phyloP scores from a whole-genome alignment of 306 rosid species.

The Cucurbita maxima region DNA sequence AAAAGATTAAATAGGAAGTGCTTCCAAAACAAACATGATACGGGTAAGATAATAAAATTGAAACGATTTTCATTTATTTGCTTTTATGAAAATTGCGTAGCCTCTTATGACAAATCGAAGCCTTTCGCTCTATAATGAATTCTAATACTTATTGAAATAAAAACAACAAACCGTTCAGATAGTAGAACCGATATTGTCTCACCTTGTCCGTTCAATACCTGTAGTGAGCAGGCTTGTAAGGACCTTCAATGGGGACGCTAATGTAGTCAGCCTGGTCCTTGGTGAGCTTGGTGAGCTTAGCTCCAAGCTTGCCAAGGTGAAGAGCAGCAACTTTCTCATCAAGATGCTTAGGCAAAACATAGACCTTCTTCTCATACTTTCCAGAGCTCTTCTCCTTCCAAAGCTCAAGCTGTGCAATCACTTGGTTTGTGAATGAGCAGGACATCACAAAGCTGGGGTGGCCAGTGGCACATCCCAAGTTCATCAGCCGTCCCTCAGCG shows the following conservation, averaged over 20 bases:
- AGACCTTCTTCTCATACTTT: constrained; percentile 83
- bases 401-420: constrained; percentile 88
- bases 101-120: too few species aligned
- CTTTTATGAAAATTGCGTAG: too few species aligned
- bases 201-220: constrained; percentile 45
- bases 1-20: too few species aligned
- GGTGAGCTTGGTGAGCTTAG: constrained; percentile 66
- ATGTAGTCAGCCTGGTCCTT: constrained; percentile 89
- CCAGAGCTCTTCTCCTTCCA: constrained; percentile 76
- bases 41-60: too few species aligned
- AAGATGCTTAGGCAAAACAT: constrained; percentile 82
- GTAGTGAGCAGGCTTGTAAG: constrained; percentile 84
- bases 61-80: too few species aligned
- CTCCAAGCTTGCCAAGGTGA: constrained; percentile 90
- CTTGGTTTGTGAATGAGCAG: constrained; percentile 95
- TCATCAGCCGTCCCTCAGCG: constrained; percentile 96
- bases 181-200: not conserved
- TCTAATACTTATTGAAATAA: not conserved
- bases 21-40: too few species aligned
- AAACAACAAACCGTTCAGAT: constrained; percentile 1
- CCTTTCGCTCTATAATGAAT: constrained; percentile 5
- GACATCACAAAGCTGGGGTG: constrained; percentile 99
- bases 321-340: constrained; percentile 98
- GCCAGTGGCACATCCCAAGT: constrained; percentile 97
- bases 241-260: constrained; percentile 80